phyloP scores from a whole-genome alignment of 441 rosid genomes.

The Sinapis alba region DNA sequence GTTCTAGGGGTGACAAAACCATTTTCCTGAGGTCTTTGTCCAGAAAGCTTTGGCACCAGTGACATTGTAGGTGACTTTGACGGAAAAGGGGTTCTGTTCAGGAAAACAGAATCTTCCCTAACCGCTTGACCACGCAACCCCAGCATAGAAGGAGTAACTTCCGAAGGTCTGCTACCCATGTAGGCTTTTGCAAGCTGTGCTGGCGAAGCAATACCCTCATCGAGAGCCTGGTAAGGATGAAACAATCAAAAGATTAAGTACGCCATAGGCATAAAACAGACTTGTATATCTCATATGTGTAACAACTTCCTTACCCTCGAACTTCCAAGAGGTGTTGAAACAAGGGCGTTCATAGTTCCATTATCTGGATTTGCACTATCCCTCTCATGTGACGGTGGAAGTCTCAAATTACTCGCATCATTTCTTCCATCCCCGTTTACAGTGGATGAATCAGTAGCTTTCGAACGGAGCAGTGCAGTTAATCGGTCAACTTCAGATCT shows the following conservation, averaged over 20 bases:
- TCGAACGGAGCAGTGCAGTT: conserved; percentile 72
- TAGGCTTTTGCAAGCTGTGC: conserved; percentile 96
- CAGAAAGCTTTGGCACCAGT: conserved; percentile 55
- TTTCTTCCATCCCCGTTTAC: conserved; percentile 50
- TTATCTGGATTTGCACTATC: conserved; percentile 48
- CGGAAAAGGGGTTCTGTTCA: conserved; percentile 43
- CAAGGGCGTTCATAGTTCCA: conserved; percentile 42
- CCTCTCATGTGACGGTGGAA: conserved; percentile 35
- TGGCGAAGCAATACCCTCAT: conserved; percentile 81
- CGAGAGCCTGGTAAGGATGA: conserved; percentile 61
- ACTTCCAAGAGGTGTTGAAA: conserved; percentile 51
- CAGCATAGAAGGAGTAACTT: conserved; percentile 63
- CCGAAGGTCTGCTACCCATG: conserved; percentile 87
- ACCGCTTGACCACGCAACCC: conserved; percentile 49
- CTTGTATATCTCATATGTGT: conserved; percentile 3
- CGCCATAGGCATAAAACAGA: background rate
- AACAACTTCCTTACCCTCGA: conserved; percentile 48
- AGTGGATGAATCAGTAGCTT: conserved; percentile 50
- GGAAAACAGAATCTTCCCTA: conserved; percentile 52
- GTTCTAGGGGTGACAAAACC: conserved; percentile 80
- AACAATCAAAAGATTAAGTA: conserved; percentile 40
- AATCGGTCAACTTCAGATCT: conserved; percentile 88
- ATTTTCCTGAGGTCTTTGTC: conserved; percentile 52
- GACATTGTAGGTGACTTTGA: conserved; percentile 55
- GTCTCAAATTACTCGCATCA: conserved; percentile 42